Conservation (phyloP, 306 rosid species). For the Nissolia schottii region DNA sequence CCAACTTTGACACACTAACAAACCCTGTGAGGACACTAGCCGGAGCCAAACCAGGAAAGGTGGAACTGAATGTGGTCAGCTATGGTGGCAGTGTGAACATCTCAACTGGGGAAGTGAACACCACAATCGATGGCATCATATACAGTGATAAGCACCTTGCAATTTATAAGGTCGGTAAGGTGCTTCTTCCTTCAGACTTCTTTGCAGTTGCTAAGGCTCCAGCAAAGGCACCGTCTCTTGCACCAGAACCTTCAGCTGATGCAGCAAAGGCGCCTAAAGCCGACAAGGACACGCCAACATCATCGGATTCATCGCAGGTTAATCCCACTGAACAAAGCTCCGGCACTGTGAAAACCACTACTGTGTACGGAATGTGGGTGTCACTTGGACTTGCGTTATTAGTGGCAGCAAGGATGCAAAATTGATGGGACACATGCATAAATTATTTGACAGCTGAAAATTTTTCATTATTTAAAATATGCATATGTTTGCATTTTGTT, state of each 20-base stretch:
- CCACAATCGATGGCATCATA: constrained; percentile 50
- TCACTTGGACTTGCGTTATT: constrained; percentile 21
- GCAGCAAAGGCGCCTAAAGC: constrained; percentile 33
- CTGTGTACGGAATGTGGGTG: not conserved
- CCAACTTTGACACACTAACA: constrained; percentile 61
- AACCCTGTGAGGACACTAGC: constrained; percentile 67
- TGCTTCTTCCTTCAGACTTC: constrained; percentile 54
- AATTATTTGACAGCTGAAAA: not conserved
- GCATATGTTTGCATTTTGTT: not conserved
- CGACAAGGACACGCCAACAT: constrained; percentile 26
- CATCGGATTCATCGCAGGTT: constrained; percentile 24
- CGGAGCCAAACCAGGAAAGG: constrained; percentile 43
- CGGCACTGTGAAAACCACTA: not conserved
- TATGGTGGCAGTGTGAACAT: constrained; percentile 59
- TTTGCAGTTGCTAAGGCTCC: constrained; percentile 41
- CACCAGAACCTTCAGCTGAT: constrained; percentile 21
- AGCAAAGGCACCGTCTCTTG: constrained; percentile 26
- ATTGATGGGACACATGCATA: not conserved
- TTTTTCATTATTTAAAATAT: not conserved
- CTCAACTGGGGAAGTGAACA: constrained; percentile 57
- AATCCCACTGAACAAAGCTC: constrained; percentile 2
- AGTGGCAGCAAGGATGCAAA: not conserved
- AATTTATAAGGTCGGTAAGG: constrained; percentile 54
- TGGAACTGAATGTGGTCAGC: constrained; percentile 52
- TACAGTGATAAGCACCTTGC: constrained; percentile 60